phyloP scores from a whole-genome alignment of 345 rosid species.

The Dipteronia dyeriana region DNA sequence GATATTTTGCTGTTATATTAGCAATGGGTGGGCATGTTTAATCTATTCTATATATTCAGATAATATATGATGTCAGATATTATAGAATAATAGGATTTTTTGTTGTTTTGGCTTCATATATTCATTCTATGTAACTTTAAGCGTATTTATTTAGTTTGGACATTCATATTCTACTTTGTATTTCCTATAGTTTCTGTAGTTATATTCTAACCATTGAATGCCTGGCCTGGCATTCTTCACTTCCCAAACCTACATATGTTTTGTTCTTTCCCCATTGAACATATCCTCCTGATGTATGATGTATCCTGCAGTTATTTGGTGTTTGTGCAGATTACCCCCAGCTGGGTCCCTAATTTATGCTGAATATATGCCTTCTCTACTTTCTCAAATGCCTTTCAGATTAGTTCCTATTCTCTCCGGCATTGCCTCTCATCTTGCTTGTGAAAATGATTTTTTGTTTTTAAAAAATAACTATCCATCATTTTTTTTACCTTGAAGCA shows the following conservation, averaged over 20 bases:
- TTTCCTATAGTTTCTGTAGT: background rate
- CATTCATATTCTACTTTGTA: too few relatives aligned
- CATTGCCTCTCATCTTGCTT: background rate
- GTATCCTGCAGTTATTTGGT: background rate
- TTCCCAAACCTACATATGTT: background rate
- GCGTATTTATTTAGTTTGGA: background rate
- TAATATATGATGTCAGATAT: background rate
- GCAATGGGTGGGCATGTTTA: background rate
- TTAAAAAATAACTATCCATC: background rate
- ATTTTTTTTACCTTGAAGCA: background rate
- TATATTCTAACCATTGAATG: background rate
- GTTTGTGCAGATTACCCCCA: background rate
- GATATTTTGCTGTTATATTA: background rate
- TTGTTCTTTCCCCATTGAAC: background rate
- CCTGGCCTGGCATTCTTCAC: background rate
- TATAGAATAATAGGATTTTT: background rate
- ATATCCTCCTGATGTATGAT: background rate
- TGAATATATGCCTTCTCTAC: background rate
- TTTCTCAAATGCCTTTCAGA: background rate
- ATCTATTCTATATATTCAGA: background rate
- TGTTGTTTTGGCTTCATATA: background rate
- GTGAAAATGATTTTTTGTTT: background rate
- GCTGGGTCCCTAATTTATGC: background rate
- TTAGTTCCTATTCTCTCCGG: background rate
- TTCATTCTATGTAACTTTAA: background rate